Base-by-base conservation (phyloP, 768 basidiomycete species). In the Clitopilus hobsonii region DNA sequence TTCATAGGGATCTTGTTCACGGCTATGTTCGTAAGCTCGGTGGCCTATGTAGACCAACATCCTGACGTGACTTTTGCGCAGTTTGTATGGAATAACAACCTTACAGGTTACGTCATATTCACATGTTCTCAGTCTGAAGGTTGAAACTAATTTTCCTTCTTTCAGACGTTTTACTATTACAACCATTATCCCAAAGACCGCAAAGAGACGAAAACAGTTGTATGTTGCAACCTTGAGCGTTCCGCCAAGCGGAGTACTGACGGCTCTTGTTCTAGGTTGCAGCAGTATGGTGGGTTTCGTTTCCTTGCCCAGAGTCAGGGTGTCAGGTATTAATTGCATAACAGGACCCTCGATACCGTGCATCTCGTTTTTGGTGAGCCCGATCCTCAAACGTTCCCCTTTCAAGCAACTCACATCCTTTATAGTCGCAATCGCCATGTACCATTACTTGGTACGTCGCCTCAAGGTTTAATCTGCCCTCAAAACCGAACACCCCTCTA, bases 1-100 rank as follows among this genome's bases (percentile, higher is more conserved):
- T 61, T 65, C 27, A 61, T 73, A 41, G 71, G 71, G 26, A 69
- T 65, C n/a, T 63, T 71, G 38, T 52, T 71, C 25, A 62, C 69
- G 14, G 66, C 67, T 23, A 66, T 68, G 71, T 73, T 54, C 38
- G 69, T 55, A n/a, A n/a, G n/a, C n/a, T n/a, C n/a, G n/a, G n/a
- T n/a, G n/a, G n/a, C n/a, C n/a, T n/a, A n/a, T n/a, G n/a, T n/a
- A n/a, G n/a, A n/a, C n/a, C n/a, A n/a, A n/a, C n/a, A n/a, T n/a
- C n/a, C n/a, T n/a, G n/a, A n/a, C n/a, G n/a, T 36, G 32, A 25
- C 28, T 20, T 47, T 25, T 56, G 53, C 48, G 26, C 32, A 71
- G 72, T 56, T 56, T 73, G 45, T 73, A 71, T 54, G 70, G 72
- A 22, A 57, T 71, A 49, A 73, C 72, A 26, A 71, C 65, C 47